These are phyloP conservation scores for Schwanniomyces etchellsii DNA, from an alignment of 1,139 yeast species.

Conservation along the genomic window DNA sequence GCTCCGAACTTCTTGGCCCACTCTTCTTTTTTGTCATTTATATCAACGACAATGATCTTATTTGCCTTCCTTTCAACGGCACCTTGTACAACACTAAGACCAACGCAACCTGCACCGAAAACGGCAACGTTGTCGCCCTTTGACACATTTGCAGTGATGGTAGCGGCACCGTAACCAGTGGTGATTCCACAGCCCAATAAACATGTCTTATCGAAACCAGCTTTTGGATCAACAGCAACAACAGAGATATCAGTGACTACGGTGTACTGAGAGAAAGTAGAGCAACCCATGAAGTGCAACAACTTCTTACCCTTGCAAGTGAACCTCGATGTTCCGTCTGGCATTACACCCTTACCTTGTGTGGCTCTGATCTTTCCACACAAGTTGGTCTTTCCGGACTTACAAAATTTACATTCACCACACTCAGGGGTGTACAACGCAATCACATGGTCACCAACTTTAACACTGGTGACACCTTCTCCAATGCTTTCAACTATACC, in stretches of 20 bases:
- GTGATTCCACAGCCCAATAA: constrained; percentile 97
- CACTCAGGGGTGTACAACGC: constrained; percentile 97
- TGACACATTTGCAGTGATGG: constrained; percentile 87
- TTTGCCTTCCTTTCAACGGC: constrained; percentile 78
- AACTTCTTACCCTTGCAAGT: constrained; percentile 76
- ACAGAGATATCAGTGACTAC: constrained; percentile 98
- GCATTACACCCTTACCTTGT: constrained; percentile 36
- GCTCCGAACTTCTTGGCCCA: constrained; percentile 94
- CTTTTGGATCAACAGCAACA: constrained; percentile 82
- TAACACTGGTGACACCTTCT: constrained; percentile 84
- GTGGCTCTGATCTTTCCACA: constrained; percentile 82
- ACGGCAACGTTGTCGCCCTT: constrained; percentile 93
- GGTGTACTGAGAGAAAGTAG: constrained; percentile 94
- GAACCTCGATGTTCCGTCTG: constrained; percentile 93
- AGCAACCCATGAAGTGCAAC: constrained; percentile 95
- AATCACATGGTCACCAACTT: constrained; percentile 84
- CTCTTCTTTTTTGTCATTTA: constrained; percentile 74
- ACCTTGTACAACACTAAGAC: constrained; percentile 93
- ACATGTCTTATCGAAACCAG: constrained; percentile 83
- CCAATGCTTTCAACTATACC: constrained; percentile 92
- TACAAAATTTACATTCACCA: constrained; percentile 90
- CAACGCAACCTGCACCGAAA: constrained; percentile 97
- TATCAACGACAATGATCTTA: constrained; percentile 80
- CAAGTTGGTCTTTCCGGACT: constrained; percentile 90
- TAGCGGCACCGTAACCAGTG: constrained; percentile 97